Evolutionary conservation across 108 stramenopile species (phyloP), one percentile per base, ranked within the genome.

Genomic region (Nitzschia sp.): DNA sequence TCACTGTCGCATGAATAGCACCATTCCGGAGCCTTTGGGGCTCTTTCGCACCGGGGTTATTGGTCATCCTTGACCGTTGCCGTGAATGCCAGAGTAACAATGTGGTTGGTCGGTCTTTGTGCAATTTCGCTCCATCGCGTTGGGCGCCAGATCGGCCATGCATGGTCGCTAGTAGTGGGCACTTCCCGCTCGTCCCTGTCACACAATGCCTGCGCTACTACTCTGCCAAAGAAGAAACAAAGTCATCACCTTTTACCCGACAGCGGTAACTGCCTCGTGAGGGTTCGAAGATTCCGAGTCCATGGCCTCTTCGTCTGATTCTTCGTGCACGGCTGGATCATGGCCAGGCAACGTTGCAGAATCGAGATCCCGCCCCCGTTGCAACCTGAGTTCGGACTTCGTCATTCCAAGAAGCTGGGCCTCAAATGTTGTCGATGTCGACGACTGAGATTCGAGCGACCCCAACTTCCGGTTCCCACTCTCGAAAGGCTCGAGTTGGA

Each of bases 401-500:
- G 77, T 82, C 33, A 79, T 56, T 26, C 71, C 74, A 21, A 80
- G 25, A 24, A 85, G 31, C 19, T 71, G 70, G 4, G 80, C 84
- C 62, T 85, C 80, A 17, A 75, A 45, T 11, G 78, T 75, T 21
- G 81, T 77, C 18, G 82, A 82, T 26, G 68, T 73, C 35, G 79
- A 70, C 13, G 77, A 74, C 23, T 69, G 59, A 8, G 79, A 80
- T 45, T 64, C 64, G 5, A 6, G 25, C 18, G 46, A 42, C 21
- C 63, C 68, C 1, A 66, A 27, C 26, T 74, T 23, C 17, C 55
- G 30, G 8, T 30, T 21, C 13, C 65, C 63, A 30, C 71, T 63
- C 21, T 80, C 74, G 21, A 51, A 34, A 23, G 72, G 63, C 54
- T 83, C 79, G 27, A 88, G 54, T 53, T 88, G 87, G 33, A 88